Percentiles rank a stretch among this genome's conserved stretches.
Evolutionary conservation across 192 early-diverging fungal genomes (phyloP).

Genomic region (Mortierella claussenii): DNA sequence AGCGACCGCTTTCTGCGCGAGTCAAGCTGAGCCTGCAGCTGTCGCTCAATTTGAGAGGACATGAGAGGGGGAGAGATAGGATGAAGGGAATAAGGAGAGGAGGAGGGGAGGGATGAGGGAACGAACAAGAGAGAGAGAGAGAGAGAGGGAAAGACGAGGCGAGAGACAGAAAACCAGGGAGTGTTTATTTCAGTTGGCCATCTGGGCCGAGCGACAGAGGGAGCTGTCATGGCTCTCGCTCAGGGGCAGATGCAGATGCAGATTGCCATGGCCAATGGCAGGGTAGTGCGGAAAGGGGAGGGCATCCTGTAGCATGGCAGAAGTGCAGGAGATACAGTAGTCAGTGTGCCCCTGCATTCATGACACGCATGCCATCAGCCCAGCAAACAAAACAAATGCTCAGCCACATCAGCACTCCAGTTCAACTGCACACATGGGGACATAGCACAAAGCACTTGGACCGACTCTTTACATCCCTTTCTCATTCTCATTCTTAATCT

Average conservation of each 20-base stretch:
- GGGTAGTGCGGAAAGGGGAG: no score
- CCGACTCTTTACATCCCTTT: neutral
- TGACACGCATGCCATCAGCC: no score
- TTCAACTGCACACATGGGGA: neutral
- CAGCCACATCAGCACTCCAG: neutral
- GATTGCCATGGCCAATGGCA: no score
- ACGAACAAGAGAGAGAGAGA: neutral
- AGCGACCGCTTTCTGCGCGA: conserved; percentile 46
- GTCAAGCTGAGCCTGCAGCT: conserved; percentile 47
- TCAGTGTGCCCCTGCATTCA: no score
- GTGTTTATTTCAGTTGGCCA: no score
- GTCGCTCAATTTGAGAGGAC: conserved; percentile 43
- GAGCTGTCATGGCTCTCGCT: no score
- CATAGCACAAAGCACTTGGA: no score
- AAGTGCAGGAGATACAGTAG: no score
- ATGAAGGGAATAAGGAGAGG: neutral
- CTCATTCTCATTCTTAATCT: neutral
- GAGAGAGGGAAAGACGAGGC: neutral
- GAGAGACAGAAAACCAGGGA: neutral
- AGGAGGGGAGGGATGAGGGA: neutral
- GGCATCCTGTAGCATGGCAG: no score
- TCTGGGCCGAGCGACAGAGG: no score
- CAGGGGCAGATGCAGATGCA: no score
- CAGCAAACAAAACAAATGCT: neutral
- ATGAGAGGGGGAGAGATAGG: no score